Percentiles rank a stretch among this genome's conserved stretches.
Evolutionary conservation across 2,329 filamentous ascomycete genomes (phyloP).

Genomic region (Aureobasidium sp.): DNA sequence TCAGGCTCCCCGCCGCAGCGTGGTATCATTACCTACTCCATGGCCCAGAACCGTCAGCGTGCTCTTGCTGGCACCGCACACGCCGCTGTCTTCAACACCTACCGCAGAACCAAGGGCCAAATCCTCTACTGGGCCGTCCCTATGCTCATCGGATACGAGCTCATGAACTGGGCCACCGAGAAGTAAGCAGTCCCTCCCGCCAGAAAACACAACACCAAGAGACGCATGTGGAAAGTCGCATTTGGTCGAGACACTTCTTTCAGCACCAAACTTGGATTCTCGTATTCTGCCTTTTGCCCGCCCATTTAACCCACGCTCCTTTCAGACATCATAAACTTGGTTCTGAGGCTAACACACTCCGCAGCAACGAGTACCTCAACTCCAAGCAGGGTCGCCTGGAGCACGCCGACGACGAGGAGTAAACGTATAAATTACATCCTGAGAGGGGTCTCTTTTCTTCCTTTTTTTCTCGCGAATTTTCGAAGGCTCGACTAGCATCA

Average conservation of each 20-base stretch:
- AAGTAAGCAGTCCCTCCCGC: constrained; percentile 58
- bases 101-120: constrained; percentile 76
- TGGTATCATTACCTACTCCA: constrained; percentile 59
- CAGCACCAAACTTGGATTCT: not conserved
- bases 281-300: not conserved
- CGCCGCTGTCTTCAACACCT: constrained; percentile 91
- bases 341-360: constrained; percentile 11
- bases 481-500: constrained; percentile 9
- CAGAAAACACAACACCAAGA: too few species aligned
- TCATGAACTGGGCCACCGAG: constrained; percentile 86
- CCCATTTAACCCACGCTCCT: not conserved
- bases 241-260: not conserved
- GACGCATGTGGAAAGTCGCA: not conserved
- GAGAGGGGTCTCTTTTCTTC: not conserved
- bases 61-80: constrained; percentile 69
- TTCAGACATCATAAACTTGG: not conserved
- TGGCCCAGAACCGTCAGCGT: constrained; percentile 83
- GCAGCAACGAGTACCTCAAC: constrained; percentile 72
- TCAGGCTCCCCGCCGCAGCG: constrained; percentile 46
- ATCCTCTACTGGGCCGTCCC: constrained; percentile 83
- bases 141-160: constrained; percentile 66
- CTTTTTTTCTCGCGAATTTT: constrained; percentile 1
- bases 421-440: constrained; percentile 9
- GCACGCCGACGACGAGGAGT: constrained; percentile 39
- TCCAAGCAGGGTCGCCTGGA: constrained; percentile 62